Evolutionary conservation across 1,284 basidiomycete species (phyloP).

Genomic region (Ustilago cynodontis): DNA sequence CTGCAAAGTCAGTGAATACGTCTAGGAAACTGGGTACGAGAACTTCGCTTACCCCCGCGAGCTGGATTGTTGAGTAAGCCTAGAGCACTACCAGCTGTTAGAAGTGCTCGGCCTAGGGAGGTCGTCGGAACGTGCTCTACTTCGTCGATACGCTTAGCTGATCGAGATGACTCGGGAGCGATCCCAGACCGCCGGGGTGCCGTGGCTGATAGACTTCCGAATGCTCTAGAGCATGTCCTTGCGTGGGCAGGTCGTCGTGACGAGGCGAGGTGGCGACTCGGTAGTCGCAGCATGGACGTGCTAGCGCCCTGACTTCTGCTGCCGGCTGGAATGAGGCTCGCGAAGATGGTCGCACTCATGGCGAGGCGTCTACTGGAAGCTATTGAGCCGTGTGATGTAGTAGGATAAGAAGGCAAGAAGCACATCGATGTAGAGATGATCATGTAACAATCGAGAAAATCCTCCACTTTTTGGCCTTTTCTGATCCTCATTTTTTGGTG

Average conservation of each 20-base stretch:
- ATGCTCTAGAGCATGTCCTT: neutral
- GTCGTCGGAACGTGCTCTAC: constrained; percentile 38
- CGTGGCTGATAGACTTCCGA: constrained; percentile 10
- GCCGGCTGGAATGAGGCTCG: constrained; percentile 21
- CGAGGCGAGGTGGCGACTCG: neutral
- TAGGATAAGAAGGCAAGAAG: neutral
- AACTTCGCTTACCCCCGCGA: constrained; percentile 79
- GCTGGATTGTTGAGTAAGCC: constrained; percentile 85
- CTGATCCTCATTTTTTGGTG: neutral
- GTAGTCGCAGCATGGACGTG: constrained; percentile 22
- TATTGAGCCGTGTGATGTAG: neutral
- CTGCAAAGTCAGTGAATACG: neutral
- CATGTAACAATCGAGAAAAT: neutral
- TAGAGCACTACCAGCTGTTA: constrained; percentile 86
- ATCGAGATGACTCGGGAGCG: neutral
- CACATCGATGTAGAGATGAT: neutral
- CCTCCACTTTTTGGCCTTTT: constrained; percentile 5
- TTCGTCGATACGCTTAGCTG: constrained; percentile 25
- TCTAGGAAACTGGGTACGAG: neutral
- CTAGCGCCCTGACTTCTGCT: constrained; percentile 19
- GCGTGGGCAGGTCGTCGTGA: neutral
- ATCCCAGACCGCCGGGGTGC: constrained; percentile 7
- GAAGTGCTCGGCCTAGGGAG: constrained; percentile 72
- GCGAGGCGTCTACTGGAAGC: neutral
- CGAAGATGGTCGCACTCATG: constrained; percentile 12